Evolutionary conservation across 345 rosid genomes (phyloP).

Genomic region (Excoecaria agallocha): DNA sequence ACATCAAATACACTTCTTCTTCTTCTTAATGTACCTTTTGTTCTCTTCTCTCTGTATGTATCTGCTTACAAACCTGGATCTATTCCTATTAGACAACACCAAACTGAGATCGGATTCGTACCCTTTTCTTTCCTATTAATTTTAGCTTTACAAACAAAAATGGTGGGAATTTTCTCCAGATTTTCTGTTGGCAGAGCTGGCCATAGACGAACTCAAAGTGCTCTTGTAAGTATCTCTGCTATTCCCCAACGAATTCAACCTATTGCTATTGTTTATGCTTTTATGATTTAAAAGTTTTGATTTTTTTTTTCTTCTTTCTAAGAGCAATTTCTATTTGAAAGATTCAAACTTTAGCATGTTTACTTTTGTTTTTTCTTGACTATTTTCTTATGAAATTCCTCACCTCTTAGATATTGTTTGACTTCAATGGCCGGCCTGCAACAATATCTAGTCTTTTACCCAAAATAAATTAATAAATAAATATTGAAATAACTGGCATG

Average conservation of each 20-base stretch:
- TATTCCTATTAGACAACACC: conserved; percentile 1
- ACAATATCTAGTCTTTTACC: neutral
- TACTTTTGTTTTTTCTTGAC: neutral
- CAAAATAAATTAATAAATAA: neutral
- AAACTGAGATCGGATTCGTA: conserved; percentile 13
- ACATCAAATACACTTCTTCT: neutral
- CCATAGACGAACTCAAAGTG: conserved; percentile 85
- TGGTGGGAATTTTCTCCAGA: conserved; percentile 94
- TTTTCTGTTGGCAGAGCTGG: conserved; percentile 65
- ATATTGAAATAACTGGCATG: neutral
- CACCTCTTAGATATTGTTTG: neutral
- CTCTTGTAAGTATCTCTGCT: conserved; percentile 50
- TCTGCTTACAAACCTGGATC: neutral
- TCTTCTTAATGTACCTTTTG: neutral
- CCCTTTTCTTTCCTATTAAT: conserved; percentile 14
- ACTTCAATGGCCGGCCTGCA: neutral
- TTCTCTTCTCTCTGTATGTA: neutral
- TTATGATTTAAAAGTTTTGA: too few species aligned
- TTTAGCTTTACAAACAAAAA: conserved; percentile 4
- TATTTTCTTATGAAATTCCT: neutral
- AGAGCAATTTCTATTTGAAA: too few species aligned
- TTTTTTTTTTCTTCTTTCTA: too few species aligned
- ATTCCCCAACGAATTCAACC: neutral
- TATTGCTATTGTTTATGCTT: neutral
- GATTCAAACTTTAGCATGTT: too few species aligned